phyloP scores from a whole-genome alignment of 805 yeast genomes.

The Teunomyces panamensis region DNA sequence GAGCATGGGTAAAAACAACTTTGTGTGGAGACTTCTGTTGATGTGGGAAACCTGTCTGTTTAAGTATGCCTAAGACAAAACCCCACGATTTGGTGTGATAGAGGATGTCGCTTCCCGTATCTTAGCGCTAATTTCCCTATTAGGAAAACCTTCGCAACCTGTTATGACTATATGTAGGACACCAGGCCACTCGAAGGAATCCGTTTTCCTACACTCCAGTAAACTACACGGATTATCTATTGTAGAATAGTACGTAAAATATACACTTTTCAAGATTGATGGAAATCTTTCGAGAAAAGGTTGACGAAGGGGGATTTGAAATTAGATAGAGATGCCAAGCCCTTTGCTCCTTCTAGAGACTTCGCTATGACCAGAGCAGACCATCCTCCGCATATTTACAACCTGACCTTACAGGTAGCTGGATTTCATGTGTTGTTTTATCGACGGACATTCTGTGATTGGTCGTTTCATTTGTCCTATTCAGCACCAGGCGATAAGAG shows the following conservation, averaged over 20 bases:
- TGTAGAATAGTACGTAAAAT: no score
- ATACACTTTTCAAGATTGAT: no score
- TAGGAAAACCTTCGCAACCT: background rate
- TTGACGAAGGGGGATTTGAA: no score
- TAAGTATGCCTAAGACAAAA: background rate
- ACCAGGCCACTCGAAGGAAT: background rate
- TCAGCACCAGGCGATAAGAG: background rate
- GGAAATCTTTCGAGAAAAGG: no score
- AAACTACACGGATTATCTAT: no score
- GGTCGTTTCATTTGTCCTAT: background rate
- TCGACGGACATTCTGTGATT: background rate
- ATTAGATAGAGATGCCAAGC: background rate
- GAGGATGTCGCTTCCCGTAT: conserved; percentile 1
- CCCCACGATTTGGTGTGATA: background rate
- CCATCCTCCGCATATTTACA: background rate
- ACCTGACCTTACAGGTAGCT: background rate
- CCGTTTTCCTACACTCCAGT: background rate
- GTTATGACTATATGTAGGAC: background rate
- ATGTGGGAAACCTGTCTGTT: background rate
- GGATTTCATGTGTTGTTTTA: background rate
- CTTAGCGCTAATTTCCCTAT: background rate
- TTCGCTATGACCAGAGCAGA: background rate
- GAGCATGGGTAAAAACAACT: conserved; percentile 3
- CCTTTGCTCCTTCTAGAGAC: background rate
- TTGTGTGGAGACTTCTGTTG: no score